Percentiles rank a stretch among this genome's conserved stretches.
These are phyloP conservation scores for Yamadazyma jaroonii DNA, from an alignment of 1,139 yeast genomes.

Conservation along the genomic window DNA sequence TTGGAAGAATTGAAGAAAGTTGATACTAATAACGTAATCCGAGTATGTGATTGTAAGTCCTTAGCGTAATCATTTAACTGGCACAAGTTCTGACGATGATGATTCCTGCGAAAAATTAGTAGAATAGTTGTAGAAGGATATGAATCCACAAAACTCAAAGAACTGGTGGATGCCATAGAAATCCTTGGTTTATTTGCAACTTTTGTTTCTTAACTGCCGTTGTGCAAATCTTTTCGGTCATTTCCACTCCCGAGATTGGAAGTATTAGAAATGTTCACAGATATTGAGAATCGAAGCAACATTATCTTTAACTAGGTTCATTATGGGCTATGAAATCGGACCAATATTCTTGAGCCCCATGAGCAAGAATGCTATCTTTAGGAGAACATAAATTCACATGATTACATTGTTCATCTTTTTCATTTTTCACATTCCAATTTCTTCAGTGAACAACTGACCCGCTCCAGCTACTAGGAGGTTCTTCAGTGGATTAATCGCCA, in stretches of 20 bases:
- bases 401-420: conserved; percentile 28
- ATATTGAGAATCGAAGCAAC: conserved; percentile 26
- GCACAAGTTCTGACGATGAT: not conserved
- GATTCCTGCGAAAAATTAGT: not conserved
- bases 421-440: conserved; percentile 33
- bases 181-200: conserved; percentile 32
- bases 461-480: conserved; percentile 30
- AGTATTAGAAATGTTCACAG: conserved; percentile 25
- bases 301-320: conserved; percentile 35
- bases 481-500: conserved; percentile 31
- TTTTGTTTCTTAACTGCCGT: conserved; percentile 47
- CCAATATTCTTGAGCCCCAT: conserved; percentile 39
- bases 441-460: conserved; percentile 27
- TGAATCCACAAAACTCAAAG: conserved; percentile 57
- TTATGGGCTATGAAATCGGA: conserved; percentile 40
- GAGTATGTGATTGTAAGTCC: too few species aligned
- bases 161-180: conserved; percentile 51
- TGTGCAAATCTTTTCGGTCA: conserved; percentile 61
- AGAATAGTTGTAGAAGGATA: conserved; percentile 36
- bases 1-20: conserved; percentile 5
- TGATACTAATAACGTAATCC: not conserved
- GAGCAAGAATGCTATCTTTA: conserved; percentile 43
- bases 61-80: not conserved
- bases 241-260: conserved; percentile 54
- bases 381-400: conserved; percentile 45